Evolutionary conservation across 2,329 filamentous ascomycete genomes (phyloP).

Genomic region (Monilinia polystroma): DNA sequence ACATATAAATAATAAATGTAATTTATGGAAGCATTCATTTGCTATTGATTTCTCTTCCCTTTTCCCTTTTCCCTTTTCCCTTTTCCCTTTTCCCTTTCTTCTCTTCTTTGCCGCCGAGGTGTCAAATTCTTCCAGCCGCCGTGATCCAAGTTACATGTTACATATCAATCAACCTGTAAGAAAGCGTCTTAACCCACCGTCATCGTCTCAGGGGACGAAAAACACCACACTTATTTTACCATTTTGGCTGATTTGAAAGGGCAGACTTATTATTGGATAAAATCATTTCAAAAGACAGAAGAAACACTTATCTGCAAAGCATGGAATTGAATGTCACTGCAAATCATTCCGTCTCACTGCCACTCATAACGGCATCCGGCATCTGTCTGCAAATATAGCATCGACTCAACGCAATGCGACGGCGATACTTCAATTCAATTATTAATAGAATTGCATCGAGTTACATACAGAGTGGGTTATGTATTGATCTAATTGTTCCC

Average conservation of each 20-base stretch:
- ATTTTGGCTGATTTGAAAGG: not conserved
- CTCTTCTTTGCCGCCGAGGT: not conserved
- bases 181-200: not conserved
- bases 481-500: too few species aligned
- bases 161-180: slow-evolving; percentile 1
- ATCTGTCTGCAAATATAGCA: not conserved
- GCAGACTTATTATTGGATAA: not conserved
- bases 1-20: not conserved
- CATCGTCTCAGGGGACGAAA: slow-evolving; percentile 2
- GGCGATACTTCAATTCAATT: not conserved
- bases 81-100: too few species aligned
- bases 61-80: too few species aligned
- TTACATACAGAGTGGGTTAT: too few species aligned
- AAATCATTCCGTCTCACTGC: not conserved
- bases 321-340: not conserved
- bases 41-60: too few species aligned
- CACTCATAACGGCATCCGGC: too few species aligned
- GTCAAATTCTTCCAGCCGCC: slow-evolving; percentile 13
- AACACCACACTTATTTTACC: not conserved
- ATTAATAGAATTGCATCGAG: not conserved
- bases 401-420: not conserved
- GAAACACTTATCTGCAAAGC: not conserved
- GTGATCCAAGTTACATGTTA: not conserved
- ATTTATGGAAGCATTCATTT: too few species aligned
- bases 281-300: not conserved